A percentile compares a stretch with the other conserved stretches of the same genome.
These are phyloP conservation scores for Aspergillus baeticus DNA, from an alignment of 495 filamentous ascomycete species.

Conservation along the genomic window DNA sequence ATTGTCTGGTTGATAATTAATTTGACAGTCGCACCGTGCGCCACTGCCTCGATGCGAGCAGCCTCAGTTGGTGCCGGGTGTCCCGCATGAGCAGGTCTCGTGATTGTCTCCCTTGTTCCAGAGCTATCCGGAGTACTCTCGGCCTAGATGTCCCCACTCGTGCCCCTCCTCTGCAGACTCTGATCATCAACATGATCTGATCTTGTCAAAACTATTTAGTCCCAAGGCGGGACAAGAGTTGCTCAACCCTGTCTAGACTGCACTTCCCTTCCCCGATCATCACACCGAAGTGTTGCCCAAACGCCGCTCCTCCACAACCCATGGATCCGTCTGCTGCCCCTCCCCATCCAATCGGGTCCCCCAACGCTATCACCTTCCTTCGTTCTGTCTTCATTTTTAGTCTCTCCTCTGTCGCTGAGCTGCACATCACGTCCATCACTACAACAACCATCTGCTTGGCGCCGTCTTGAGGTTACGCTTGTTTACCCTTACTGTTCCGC, in stretches of 20 bases:
- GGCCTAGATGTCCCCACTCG: neutral
- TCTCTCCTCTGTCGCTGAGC: neutral
- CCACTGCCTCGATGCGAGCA: neutral
- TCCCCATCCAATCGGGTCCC: constrained; percentile 1
- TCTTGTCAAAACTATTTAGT: neutral
- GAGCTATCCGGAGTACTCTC: too few species aligned
- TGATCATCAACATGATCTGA: neutral
- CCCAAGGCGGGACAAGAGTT: constrained; percentile 13
- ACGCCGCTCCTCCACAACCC: neutral
- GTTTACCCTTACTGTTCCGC: constrained; percentile 1
- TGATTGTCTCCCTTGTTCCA: neutral
- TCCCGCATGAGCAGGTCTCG: constrained; percentile 4
- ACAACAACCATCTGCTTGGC: constrained; percentile 2
- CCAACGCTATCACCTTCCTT: neutral
- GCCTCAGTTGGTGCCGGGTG: neutral
- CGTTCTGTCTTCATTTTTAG: neutral
- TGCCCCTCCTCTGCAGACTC: neutral
- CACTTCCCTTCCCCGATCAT: constrained; percentile 6
- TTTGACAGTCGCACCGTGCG: neutral
- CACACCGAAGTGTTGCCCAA: constrained; percentile 4
- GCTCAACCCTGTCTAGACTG: constrained; percentile 8
- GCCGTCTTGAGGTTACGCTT: neutral
- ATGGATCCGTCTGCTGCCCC: neutral
- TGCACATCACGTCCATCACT: constrained; percentile 1
- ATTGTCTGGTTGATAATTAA: neutral